These are phyloP conservation scores for Penicillium occitanis DNA, from an alignment of 2,329 filamentous ascomycete genomes.

Conservation along the genomic window DNA sequence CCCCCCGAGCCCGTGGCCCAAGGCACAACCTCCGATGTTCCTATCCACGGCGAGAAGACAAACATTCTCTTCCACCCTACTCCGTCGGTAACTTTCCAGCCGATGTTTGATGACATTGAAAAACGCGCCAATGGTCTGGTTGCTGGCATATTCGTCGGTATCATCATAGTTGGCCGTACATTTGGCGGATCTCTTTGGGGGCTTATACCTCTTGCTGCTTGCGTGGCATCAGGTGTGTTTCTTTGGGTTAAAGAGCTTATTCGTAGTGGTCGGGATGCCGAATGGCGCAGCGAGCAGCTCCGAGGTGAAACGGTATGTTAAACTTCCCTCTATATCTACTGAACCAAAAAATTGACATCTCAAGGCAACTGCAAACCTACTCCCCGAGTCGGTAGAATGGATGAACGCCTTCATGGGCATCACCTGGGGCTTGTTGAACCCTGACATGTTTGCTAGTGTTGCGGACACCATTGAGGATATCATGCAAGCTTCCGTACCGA, in stretches of 20 bases:
- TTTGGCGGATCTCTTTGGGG: conserved; percentile 78
- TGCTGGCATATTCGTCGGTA: conserved; percentile 67
- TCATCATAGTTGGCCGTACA: conserved; percentile 73
- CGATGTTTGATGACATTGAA: conserved; percentile 78
- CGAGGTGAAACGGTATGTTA: conserved; percentile 69
- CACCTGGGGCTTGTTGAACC: conserved; percentile 88
- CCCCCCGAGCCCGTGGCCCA: conserved; percentile 82
- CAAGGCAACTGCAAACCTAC: conserved; percentile 76
- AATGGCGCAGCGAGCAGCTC: conserved; percentile 85
- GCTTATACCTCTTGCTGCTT: conserved; percentile 70
- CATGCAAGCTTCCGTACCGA: conserved; percentile 92
- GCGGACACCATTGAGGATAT: conserved; percentile 95
- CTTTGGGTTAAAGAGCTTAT: conserved; percentile 89
- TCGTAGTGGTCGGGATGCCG: conserved; percentile 73
- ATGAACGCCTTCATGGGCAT: conserved; percentile 85
- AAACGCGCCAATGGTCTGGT: conserved; percentile 70
- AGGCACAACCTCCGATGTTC: conserved; percentile 86
- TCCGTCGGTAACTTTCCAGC: conserved; percentile 83
- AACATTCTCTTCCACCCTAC: conserved; percentile 96
- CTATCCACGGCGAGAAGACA: conserved; percentile 94
- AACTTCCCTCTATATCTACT: background rate
- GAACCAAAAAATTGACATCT: background rate
- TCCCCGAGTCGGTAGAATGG: conserved; percentile 94
- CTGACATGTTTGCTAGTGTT: conserved; percentile 87
- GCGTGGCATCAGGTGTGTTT: conserved; percentile 74